Base-by-base conservation (phyloP, 495 filamentous ascomycete species). In the Recurvomyces mirabilis region DNA sequence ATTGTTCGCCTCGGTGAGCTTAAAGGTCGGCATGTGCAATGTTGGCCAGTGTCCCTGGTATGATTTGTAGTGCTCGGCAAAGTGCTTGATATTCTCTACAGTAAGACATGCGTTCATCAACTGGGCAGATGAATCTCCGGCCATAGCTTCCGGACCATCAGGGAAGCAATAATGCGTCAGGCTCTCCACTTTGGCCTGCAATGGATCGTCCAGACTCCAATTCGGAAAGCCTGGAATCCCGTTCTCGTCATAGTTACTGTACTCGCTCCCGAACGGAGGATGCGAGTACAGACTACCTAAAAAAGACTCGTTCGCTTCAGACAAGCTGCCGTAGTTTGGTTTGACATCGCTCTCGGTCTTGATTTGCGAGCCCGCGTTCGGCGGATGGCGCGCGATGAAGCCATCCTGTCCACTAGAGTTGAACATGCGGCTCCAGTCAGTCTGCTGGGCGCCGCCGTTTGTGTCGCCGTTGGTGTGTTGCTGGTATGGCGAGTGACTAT, bases 11-110 rank as follows among this genome's bases (percentile, higher is more conserved):
- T 70, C 66, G 39, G 70, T 60, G 24, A 76, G 68, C 43, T 74
- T 68, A 56, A 83, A 82, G 1, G 78, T 78, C 32, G 79, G 75
- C 49, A 79, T 64, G 49, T 84, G 79, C 12, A 84, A 65, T 49
- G 81, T 69, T n/a, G 79, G 71, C 58, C 81, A 79, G 59, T 82
- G 79, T 43, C 67, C 66, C 46, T 81, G 74, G 54, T 75, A 82
- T 56, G 78, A 73, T 43, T 64, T 70, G 59, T 75, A 82, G 13
- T 68, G 60, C 23, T 72, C 67, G 40, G 79, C 65, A 54, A 82
- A 79, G 45, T 78, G 66, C 54, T 68, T 75, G 51, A 83, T 61
- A 56, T 78, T 73, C 38, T 72, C 65, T 14, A 70, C 65, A 11
- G 71, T 73, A 47, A 83, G 66, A 58, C 70, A 72, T 20, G 58